Percentiles rank a stretch among this genome's conserved stretches.
phyloP scores from a whole-genome alignment of 768 basidiomycete species.

The Auricularia sp. region DNA sequence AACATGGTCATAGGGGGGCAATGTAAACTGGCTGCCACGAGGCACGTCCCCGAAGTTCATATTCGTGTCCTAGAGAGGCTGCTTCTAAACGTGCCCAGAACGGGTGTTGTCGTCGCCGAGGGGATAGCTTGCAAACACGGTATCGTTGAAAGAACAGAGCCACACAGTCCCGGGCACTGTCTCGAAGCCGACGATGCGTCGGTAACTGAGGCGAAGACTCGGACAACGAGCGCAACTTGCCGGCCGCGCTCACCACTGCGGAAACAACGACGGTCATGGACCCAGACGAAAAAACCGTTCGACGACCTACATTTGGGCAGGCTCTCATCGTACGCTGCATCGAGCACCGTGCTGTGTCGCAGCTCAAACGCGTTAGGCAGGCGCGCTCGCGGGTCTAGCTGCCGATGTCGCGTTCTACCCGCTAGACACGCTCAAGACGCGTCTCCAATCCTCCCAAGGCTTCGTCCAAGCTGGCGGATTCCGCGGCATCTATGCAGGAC shows the following conservation, averaged over 20 bases:
- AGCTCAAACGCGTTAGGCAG: slow-evolving; percentile 40
- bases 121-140: no score
- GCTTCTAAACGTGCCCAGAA: no score
- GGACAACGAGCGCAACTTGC: not conserved
- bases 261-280: not conserved
- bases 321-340: not conserved
- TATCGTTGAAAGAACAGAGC: no score
- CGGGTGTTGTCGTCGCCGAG: no score
- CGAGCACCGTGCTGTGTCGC: not conserved
- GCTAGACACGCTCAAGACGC: slow-evolving; percentile 93
- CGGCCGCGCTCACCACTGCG: not conserved
- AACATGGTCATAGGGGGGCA: no score
- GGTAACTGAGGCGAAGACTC: no score
- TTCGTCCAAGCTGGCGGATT: slow-evolving; percentile 82
- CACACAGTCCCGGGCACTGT: no score
- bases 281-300: not conserved
- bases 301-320: not conserved
- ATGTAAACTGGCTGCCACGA: no score
- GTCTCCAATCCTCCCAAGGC: slow-evolving; percentile 81
- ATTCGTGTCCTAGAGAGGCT: no score
- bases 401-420: slow-evolving; percentile 96
- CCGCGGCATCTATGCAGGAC: slow-evolving; percentile 81
- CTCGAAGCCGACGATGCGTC: no score
- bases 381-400: slow-evolving; percentile 82
- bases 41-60: no score